phyloP scores from a whole-genome alignment of 2,329 filamentous ascomycete genomes.

The Epichloe elymi region DNA sequence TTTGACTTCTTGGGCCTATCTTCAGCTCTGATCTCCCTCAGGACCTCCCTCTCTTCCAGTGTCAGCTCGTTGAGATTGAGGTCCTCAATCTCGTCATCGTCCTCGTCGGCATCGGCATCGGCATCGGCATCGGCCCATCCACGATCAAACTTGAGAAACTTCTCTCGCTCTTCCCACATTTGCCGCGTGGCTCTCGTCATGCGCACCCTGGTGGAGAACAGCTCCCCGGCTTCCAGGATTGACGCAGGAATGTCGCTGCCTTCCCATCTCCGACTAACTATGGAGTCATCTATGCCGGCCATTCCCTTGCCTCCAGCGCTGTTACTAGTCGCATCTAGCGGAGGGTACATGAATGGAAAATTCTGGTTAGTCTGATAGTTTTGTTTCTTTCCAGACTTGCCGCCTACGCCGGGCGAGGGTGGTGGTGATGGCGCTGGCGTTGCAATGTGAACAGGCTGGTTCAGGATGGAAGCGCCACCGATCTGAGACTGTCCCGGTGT shows the following conservation, averaged over 20 bases:
- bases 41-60: slow-evolving; percentile 27
- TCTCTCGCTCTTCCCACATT: slow-evolving; percentile 86
- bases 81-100: slow-evolving; percentile 32
- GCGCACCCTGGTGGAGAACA: slow-evolving; percentile 81
- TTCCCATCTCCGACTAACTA: slow-evolving; percentile 80
- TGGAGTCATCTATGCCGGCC: slow-evolving; percentile 62
- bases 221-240: slow-evolving; percentile 83
- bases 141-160: slow-evolving; percentile 81
- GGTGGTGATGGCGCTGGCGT: slow-evolving; percentile 93
- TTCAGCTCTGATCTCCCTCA: slow-evolving; percentile 26
- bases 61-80: slow-evolving; percentile 33
- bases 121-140: slow-evolving; percentile 57
- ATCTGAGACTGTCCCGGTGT: slow-evolving; percentile 39
- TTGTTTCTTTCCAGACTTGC: slow-evolving; percentile 94
- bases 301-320: slow-evolving; percentile 79
- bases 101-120: slow-evolving; percentile 25
- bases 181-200: slow-evolving; percentile 88
- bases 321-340: slow-evolving; percentile 78
- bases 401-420: slow-evolving; percentile 73
- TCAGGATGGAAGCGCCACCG: slow-evolving; percentile 66
- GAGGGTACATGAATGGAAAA: slow-evolving; percentile 95
- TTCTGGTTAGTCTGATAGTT: slow-evolving; percentile 99
- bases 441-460: slow-evolving; percentile 97
- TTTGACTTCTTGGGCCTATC: slow-evolving; percentile 18
- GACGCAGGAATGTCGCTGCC: slow-evolving; percentile 90